Percentiles rank a stretch among this genome's conserved stretches.
phyloP scores from a whole-genome alignment of 257 asterid species.

The Salvia splendens region DNA sequence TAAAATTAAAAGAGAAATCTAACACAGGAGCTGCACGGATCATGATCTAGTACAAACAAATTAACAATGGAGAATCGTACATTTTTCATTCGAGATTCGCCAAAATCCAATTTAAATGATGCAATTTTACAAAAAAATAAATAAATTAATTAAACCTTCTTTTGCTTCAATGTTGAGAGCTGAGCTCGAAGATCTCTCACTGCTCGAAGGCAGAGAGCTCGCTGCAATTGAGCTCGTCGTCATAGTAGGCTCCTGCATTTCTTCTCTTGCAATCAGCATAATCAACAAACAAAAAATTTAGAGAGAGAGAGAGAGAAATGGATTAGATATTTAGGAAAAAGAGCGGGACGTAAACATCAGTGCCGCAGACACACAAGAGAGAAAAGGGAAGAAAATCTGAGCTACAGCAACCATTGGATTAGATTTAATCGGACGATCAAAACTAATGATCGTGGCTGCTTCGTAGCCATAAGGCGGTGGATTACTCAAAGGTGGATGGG shows the following conservation, averaged over 20 bases:
- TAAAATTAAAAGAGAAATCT: no score
- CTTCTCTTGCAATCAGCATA: slow-evolving; percentile 8
- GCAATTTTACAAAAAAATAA: not conserved
- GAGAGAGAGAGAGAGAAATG: slow-evolving; percentile 7
- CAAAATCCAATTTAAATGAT: no score
- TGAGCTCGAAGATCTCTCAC: slow-evolving; percentile 95
- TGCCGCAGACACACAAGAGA: slow-evolving; percentile 17
- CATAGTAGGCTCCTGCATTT: slow-evolving; percentile 86
- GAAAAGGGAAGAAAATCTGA: slow-evolving; percentile 12
- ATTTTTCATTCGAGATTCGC: not conserved
- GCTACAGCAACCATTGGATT: slow-evolving; percentile 52
- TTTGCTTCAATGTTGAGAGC: slow-evolving; percentile 67
- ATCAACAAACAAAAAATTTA: not conserved
- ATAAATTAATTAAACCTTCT: slow-evolving; percentile 50
- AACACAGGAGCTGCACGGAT: not conserved
- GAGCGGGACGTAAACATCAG: slow-evolving; percentile 59
- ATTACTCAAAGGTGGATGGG: slow-evolving; percentile 64
- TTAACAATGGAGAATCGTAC: not conserved
- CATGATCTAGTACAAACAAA: not conserved
- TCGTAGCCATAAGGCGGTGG: slow-evolving; percentile 58
- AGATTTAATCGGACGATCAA: slow-evolving; percentile 39
- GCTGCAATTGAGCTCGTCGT: slow-evolving; percentile 75
- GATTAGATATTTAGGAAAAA: slow-evolving; percentile 34
- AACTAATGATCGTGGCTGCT: slow-evolving; percentile 57
- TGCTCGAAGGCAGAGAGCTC: slow-evolving; percentile 81